Conservation (phyloP, 345 rosid species). For the Physaria fendleri region DNA sequence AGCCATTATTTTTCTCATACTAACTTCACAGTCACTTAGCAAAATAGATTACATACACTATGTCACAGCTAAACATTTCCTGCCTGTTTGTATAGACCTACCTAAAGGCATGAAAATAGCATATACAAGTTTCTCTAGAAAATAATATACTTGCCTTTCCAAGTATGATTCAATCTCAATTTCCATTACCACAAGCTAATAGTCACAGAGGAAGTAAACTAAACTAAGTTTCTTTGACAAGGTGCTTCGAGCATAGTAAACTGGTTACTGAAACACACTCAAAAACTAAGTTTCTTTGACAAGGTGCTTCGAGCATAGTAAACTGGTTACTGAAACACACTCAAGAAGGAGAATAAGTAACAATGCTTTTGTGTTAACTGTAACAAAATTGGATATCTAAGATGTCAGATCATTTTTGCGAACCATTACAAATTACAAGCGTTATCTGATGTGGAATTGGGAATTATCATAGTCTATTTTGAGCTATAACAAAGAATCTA, state of each 20-base stretch:
- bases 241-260: background rate
- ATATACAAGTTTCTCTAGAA: conserved; percentile 6
- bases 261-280: background rate
- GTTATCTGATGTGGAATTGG: background rate
- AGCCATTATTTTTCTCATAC: conserved; percentile 22
- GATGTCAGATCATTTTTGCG: background rate
- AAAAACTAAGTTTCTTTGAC: background rate
- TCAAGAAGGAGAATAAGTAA: background rate
- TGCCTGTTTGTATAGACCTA: conserved; percentile 30
- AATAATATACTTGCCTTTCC: background rate
- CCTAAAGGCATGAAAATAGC: conserved; percentile 28
- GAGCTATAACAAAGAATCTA: background rate
- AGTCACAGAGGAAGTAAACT: background rate
- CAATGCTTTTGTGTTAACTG: background rate
- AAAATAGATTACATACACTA: conserved; percentile 20
- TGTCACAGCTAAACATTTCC: conserved; percentile 5
- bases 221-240: background rate
- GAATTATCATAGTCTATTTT: background rate
- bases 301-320: background rate
- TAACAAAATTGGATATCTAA: conserved; percentile 9
- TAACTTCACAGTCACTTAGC: conserved; percentile 27
- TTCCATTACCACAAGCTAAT: conserved; percentile 6
- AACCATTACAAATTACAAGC: background rate
- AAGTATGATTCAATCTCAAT: background rate
- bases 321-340: background rate